Evolutionary conservation across 2,329 filamentous ascomycete genomes (phyloP).

Genomic region (Ramichloridium luteum): DNA sequence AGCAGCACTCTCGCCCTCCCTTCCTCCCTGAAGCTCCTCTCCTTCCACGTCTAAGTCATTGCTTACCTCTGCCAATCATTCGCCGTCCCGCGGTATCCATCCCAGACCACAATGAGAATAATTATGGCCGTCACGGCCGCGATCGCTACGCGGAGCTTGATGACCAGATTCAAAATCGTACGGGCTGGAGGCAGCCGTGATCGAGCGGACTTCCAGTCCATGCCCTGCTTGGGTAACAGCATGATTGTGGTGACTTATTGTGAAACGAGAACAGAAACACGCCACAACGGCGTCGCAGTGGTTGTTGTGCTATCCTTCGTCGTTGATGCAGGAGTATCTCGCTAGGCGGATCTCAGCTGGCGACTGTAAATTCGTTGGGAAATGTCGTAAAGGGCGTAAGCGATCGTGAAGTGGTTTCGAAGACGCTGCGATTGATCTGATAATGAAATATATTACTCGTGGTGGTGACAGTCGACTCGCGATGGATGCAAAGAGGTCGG

Average conservation of each 20-base stretch:
- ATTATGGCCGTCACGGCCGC: constrained; percentile 58
- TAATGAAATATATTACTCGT: too few species aligned
- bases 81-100: constrained; percentile 66
- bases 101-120: constrained; percentile 62
- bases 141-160: constrained; percentile 64
- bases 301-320: too few species aligned
- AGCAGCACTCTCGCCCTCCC: constrained; percentile 1
- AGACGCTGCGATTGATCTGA: too few species aligned
- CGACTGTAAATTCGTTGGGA: too few species aligned
- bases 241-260: constrained; percentile 39
- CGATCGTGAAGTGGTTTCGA: too few species aligned
- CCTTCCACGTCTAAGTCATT: not conserved
- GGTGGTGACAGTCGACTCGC: too few species aligned
- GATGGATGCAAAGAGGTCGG: too few species aligned
- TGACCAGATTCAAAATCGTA: constrained; percentile 50
- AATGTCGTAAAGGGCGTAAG: too few species aligned
- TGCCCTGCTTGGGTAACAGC: constrained; percentile 81
- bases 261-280: too few species aligned
- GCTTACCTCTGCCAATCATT: constrained; percentile 82
- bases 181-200: constrained; percentile 65
- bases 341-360: too few species aligned
- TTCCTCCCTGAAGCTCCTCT: not conserved
- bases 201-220: constrained; percentile 85
- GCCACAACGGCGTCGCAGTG: too few species aligned
- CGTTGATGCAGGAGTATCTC: too few species aligned